These are phyloP conservation scores for Rutstroemia sydowiana DNA, from an alignment of 2,329 filamentous ascomycete species.

Conservation along the genomic window DNA sequence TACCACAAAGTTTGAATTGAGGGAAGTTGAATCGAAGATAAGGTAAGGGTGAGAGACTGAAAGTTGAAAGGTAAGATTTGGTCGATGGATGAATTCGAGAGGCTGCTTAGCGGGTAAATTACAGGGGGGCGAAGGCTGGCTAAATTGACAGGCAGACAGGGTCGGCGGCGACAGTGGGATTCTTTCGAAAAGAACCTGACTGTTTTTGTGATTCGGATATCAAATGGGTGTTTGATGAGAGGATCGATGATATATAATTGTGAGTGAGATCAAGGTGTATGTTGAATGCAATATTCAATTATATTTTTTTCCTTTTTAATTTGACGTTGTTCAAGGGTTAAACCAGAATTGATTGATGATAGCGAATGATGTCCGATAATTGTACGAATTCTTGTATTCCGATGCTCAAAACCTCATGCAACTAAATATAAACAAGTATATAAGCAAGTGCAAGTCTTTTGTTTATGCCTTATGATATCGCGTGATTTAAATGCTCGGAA, in stretches of 20 bases:
- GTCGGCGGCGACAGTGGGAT: neutral
- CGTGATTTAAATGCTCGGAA: neutral
- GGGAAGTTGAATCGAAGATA: neutral
- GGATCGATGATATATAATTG: too few species aligned
- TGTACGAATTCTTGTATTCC: neutral
- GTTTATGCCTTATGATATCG: neutral
- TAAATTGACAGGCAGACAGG: neutral
- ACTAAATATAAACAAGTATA: neutral
- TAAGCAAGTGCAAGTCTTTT: neutral
- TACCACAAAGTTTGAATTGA: too few species aligned
- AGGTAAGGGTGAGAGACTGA: neutral
- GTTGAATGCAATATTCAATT: neutral
- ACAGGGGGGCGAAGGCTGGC: neutral
- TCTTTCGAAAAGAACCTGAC: neutral
- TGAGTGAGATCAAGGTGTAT: neutral
- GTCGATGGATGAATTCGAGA: neutral
- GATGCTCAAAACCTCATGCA: neutral
- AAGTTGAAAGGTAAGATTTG: neutral
- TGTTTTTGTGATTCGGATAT: too few species aligned
- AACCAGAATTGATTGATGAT: neutral
- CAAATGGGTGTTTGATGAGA: too few species aligned
- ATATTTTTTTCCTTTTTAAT: too few species aligned
- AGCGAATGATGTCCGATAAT: neutral
- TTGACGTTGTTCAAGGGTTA: neutral
- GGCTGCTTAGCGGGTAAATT: conserved; percentile 1